These are phyloP conservation scores for Linum trigynum DNA, from an alignment of 345 rosid genomes.

Conservation along the genomic window DNA sequence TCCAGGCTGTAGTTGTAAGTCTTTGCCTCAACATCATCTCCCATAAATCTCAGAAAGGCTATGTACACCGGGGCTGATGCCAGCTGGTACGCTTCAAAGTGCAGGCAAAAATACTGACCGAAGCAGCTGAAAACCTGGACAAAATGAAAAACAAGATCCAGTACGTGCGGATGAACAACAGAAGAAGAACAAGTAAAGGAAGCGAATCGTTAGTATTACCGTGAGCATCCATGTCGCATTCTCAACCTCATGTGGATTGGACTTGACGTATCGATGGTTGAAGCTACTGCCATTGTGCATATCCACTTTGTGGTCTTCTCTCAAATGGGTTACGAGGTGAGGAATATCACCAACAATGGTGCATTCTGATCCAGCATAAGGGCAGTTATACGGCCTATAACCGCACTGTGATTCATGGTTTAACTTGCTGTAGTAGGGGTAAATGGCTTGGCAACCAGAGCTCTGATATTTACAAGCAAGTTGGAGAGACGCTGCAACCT, in stretches of 20 bases:
- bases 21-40: slow-evolving; percentile 68
- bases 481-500: slow-evolving; percentile 77
- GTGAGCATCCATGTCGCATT: slow-evolving; percentile 86
- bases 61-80: slow-evolving; percentile 73
- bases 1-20: slow-evolving; percentile 72
- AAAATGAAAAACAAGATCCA: neutral
- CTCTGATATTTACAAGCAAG: slow-evolving; percentile 79
- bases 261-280: slow-evolving; percentile 73
- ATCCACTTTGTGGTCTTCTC: slow-evolving; percentile 78
- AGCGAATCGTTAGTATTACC: slow-evolving; percentile 21
- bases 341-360: slow-evolving; percentile 69
- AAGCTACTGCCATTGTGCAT: slow-evolving; percentile 82
- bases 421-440: slow-evolving; percentile 77
- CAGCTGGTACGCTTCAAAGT: slow-evolving; percentile 76
- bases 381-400: slow-evolving; percentile 64
- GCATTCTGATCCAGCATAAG: slow-evolving; percentile 79
- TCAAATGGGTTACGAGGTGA: slow-evolving; percentile 56
- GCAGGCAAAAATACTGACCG: slow-evolving; percentile 71
- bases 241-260: slow-evolving; percentile 77
- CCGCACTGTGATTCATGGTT: slow-evolving; percentile 66
- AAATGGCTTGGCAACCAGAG: slow-evolving; percentile 61
- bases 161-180: neutral
- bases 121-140: slow-evolving; percentile 67
- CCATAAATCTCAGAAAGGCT: slow-evolving; percentile 73
- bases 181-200: neutral